Percentiles rank a stretch among this genome's conserved stretches.
Conservation (phyloP, 495 filamentous ascomycete genomes). For the Penicillium maclennaniae region DNA sequence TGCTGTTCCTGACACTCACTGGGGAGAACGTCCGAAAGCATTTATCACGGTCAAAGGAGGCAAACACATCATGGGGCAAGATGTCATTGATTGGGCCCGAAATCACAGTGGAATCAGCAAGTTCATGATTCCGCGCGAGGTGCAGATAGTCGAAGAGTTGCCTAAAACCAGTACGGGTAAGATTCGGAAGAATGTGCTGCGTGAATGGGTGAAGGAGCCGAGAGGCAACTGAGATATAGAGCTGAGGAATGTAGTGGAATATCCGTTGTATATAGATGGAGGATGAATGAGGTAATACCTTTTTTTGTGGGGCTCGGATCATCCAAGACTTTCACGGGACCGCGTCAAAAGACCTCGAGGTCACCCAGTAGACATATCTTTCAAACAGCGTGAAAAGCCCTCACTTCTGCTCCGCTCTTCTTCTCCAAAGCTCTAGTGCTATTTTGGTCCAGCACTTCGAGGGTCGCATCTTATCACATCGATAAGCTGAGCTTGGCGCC, state of each 20-base stretch:
- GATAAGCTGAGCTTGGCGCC: conserved; percentile 26
- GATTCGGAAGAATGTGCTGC: conserved; percentile 88
- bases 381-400: not conserved
- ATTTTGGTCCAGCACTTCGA: not conserved
- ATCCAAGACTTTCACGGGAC: conserved; percentile 8
- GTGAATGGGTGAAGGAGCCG: conserved; percentile 73
- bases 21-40: conserved; percentile 93
- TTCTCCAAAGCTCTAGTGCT: not conserved
- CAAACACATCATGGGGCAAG: conserved; percentile 56
- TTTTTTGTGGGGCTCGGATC: not conserved
- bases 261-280: not conserved
- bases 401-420: too few species aligned
- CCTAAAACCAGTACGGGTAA: conserved; percentile 98
- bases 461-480: conserved; percentile 21
- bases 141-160: conserved; percentile 81
- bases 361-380: not conserved
- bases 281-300: not conserved
- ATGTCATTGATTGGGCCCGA: conserved; percentile 84
- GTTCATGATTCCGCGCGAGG: conserved; percentile 95
- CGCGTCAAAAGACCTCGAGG: conserved; percentile 10
- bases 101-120: conserved; percentile 72
- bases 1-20: conserved; percentile 83
- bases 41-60: conserved; percentile 77
- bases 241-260: not conserved
- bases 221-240: not conserved